Conservation (phyloP, 108 stramenopile genomes). For the Skeletonema menzelii region DNA sequence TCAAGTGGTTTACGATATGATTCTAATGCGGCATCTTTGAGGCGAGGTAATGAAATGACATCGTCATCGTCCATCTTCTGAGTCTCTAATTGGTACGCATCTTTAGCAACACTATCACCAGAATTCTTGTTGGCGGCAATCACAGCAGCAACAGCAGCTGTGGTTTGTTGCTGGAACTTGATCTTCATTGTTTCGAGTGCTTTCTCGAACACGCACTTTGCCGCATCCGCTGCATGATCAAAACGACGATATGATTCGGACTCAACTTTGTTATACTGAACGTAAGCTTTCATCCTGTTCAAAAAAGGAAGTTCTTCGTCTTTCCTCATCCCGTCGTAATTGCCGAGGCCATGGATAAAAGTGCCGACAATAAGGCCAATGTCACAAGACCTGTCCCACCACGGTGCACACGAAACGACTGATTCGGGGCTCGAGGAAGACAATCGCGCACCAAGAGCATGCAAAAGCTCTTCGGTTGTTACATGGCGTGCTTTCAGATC, state of each 20-base stretch:
- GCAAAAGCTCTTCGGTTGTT: slow-evolving; percentile 72
- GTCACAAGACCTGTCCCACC: slow-evolving; percentile 89
- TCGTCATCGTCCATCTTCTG: slow-evolving; percentile 49
- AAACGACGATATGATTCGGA: slow-evolving; percentile 55
- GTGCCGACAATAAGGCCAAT: slow-evolving; percentile 77
- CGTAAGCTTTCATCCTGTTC: slow-evolving; percentile 49
- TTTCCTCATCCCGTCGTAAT: slow-evolving; percentile 80
- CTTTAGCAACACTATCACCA: slow-evolving; percentile 22
- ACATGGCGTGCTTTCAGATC: slow-evolving; percentile 75
- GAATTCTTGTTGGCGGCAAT: slow-evolving; percentile 53
- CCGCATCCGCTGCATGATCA: slow-evolving; percentile 49
- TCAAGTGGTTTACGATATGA: slow-evolving; percentile 35
- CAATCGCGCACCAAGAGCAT: slow-evolving; percentile 43
- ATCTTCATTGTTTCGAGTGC: slow-evolving; percentile 69
- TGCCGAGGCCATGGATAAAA: slow-evolving; percentile 85
- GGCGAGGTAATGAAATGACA: slow-evolving; percentile 31
- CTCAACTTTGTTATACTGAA: slow-evolving; percentile 52
- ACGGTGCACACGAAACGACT: slow-evolving; percentile 48
- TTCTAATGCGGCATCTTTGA: slow-evolving; percentile 34
- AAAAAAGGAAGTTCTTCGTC: slow-evolving; percentile 77
- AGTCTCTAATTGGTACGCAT: slow-evolving; percentile 20
- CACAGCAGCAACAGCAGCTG: slow-evolving; percentile 79
- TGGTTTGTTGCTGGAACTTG: slow-evolving; percentile 75
- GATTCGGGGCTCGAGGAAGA: slow-evolving; percentile 34
- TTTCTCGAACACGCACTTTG: slow-evolving; percentile 63